These are phyloP conservation scores for Gigaspora rosea DNA, from an alignment of 192 early-diverging fungal genomes.

Conservation along the genomic window DNA sequence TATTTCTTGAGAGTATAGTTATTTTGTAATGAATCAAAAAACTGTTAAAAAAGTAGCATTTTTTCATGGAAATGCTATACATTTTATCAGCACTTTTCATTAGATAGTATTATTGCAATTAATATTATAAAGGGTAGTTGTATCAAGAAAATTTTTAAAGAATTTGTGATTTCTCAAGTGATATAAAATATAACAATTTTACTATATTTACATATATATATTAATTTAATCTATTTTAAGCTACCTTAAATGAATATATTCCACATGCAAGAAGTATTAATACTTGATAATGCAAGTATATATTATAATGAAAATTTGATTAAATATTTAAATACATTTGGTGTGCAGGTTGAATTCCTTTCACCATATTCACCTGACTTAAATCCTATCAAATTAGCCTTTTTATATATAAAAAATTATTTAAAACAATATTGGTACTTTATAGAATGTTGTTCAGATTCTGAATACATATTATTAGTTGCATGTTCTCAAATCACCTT, in stretches of 20 bases:
- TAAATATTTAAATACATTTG: not conserved
- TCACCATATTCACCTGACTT: constrained; percentile 16
- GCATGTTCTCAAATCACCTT: constrained; percentile 9
- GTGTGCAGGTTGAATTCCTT: not conserved
- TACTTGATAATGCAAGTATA: constrained; percentile 1
- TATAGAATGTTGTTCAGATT: not conserved
- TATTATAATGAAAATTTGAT: constrained; percentile 1
- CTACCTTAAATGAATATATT: not conserved
- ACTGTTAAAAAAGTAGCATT: constrained; percentile 15
- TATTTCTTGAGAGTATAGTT: not conserved
- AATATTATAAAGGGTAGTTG: constrained; percentile 15
- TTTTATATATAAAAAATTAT: constrained; percentile 6
- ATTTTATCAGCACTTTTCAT: not conserved
- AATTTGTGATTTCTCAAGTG: constrained; percentile 8
- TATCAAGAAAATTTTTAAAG: not conserved
- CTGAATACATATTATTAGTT: not conserved
- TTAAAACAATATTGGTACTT: not conserved
- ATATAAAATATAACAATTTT: not conserved
- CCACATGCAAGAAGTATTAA: not conserved
- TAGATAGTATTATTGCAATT: constrained; percentile 1
- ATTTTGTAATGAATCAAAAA: not conserved
- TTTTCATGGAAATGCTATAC: constrained; percentile 5
- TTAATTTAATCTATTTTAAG: not conserved
- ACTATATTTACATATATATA: not conserved
- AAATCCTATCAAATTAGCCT: constrained; percentile 13